Percentiles rank a stretch among this genome's conserved stretches.
These are phyloP conservation scores for Cordyceps fumosorosea DNA, from an alignment of 2,329 filamentous ascomycete genomes.

Conservation along the genomic window DNA sequence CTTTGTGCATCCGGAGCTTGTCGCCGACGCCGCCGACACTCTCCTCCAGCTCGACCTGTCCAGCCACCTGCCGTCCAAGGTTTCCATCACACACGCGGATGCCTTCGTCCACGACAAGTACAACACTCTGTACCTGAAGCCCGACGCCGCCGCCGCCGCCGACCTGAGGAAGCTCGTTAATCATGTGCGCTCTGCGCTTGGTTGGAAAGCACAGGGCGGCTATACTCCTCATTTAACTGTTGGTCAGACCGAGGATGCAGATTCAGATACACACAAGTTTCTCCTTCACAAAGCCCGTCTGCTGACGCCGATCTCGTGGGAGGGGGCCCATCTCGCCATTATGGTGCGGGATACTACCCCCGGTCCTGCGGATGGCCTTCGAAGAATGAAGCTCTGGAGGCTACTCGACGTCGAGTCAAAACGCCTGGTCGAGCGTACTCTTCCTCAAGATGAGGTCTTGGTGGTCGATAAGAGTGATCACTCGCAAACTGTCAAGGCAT, in stretches of 20 bases:
- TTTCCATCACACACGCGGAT: constrained; percentile 23
- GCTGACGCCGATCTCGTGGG: constrained; percentile 43
- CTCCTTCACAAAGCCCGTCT: constrained; percentile 45
- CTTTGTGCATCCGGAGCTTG: constrained; percentile 45
- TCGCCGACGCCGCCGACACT: constrained; percentile 36
- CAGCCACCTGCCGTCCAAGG: not conserved
- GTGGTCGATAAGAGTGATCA: not conserved
- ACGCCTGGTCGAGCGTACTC: not conserved
- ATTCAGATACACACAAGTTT: constrained; percentile 39
- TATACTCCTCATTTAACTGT: constrained; percentile 51
- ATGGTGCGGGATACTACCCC: constrained; percentile 40
- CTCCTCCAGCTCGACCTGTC: constrained; percentile 17
- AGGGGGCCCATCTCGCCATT: constrained; percentile 41
- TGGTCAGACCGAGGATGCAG: constrained; percentile 47
- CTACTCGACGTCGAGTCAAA: constrained; percentile 31
- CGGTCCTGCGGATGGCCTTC: constrained; percentile 24
- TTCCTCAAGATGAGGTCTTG: constrained; percentile 3
- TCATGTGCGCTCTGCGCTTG: constrained; percentile 30
- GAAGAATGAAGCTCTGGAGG: constrained; percentile 53
- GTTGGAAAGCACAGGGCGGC: constrained; percentile 18
- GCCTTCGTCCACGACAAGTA: constrained; percentile 43
- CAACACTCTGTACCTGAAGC: constrained; percentile 42
- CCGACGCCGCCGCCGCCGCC: constrained; percentile 13
- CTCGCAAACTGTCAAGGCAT: not conserved
- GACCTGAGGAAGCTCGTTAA: constrained; percentile 20